Conservation (phyloP, 1,139 yeast genomes). For the Pichia sp. region DNA sequence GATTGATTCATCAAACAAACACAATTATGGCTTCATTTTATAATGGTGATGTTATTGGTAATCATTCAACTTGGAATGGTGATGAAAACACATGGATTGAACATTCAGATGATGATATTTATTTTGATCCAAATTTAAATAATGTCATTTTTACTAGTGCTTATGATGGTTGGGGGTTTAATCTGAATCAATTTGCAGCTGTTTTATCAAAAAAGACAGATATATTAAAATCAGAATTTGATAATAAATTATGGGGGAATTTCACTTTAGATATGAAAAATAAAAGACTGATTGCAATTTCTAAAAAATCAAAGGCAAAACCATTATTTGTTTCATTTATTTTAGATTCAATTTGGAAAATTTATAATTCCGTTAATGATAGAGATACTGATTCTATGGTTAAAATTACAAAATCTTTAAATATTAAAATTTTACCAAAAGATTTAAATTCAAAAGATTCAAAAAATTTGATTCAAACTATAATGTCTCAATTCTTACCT, state of each 20-base stretch:
- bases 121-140: slow-evolving; percentile 83
- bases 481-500: slow-evolving; percentile 94
- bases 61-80: slow-evolving; percentile 63
- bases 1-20: slow-evolving; percentile 86
- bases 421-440: slow-evolving; percentile 63
- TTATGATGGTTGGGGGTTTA: slow-evolving; percentile 97
- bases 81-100: slow-evolving; percentile 57
- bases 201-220: slow-evolving; percentile 83
- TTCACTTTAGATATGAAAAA: slow-evolving; percentile 84
- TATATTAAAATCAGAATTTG: slow-evolving; percentile 69
- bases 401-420: slow-evolving; percentile 67
- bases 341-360: slow-evolving; percentile 87
- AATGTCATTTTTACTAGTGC: slow-evolving; percentile 95
- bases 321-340: slow-evolving; percentile 86
- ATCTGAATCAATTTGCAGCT: slow-evolving; percentile 79
- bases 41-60: slow-evolving; percentile 92
- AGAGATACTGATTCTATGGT: slow-evolving; percentile 66
- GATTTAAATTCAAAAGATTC: slow-evolving; percentile 79
- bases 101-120: slow-evolving; percentile 73
- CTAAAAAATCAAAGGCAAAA: slow-evolving; percentile 47
- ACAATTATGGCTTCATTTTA: slow-evolving; percentile 91
- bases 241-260: slow-evolving; percentile 96
- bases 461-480: slow-evolving; percentile 53
- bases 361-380: slow-evolving; percentile 66
- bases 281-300: slow-evolving; percentile 66